A percentile compares a stretch with the other conserved stretches of the same genome.
Conservation (phyloP, 2,329 filamentous ascomycete genomes). For the Fusarium brevicatenulatum region DNA sequence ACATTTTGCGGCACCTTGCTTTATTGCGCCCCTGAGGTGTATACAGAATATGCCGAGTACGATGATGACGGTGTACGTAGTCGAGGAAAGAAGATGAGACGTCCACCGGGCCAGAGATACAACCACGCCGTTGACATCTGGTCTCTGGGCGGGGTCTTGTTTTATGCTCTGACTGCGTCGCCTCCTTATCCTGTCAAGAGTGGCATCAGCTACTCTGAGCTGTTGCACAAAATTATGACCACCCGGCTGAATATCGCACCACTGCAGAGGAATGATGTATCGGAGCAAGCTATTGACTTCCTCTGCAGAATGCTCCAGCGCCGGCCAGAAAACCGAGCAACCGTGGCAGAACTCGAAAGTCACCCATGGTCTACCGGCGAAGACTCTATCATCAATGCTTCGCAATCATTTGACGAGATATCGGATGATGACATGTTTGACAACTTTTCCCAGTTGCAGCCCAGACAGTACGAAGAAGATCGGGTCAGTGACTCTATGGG, state of each 20-base stretch:
- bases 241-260: slow-evolving; percentile 73
- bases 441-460: slow-evolving; percentile 67
- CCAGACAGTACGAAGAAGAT: slow-evolving; percentile 49
- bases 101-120: slow-evolving; percentile 73
- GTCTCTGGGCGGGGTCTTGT: slow-evolving; percentile 94
- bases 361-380: slow-evolving; percentile 76
- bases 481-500: slow-evolving; percentile 56
- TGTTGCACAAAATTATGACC: slow-evolving; percentile 89
- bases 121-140: slow-evolving; percentile 94
- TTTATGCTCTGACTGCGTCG: slow-evolving; percentile 80
- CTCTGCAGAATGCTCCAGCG: slow-evolving; percentile 81
- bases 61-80: slow-evolving; percentile 75
- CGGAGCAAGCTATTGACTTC: slow-evolving; percentile 76
- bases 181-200: slow-evolving; percentile 84
- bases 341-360: slow-evolving; percentile 73
- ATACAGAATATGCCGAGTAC: slow-evolving; percentile 75
- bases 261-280: slow-evolving; percentile 68
- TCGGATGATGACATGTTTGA: slow-evolving; percentile 69
- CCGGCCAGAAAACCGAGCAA: slow-evolving; percentile 81
- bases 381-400: slow-evolving; percentile 46
- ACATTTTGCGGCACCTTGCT: slow-evolving; percentile 96
- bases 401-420: slow-evolving; percentile 69
- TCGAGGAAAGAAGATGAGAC: slow-evolving; percentile 71
- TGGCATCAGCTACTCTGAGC: slow-evolving; percentile 79
- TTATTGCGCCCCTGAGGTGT: slow-evolving; percentile 97